Evolutionary conservation across 805 yeast species (phyloP), one percentile per base, ranked within the genome.

Genomic region (Candida silvatica): DNA sequence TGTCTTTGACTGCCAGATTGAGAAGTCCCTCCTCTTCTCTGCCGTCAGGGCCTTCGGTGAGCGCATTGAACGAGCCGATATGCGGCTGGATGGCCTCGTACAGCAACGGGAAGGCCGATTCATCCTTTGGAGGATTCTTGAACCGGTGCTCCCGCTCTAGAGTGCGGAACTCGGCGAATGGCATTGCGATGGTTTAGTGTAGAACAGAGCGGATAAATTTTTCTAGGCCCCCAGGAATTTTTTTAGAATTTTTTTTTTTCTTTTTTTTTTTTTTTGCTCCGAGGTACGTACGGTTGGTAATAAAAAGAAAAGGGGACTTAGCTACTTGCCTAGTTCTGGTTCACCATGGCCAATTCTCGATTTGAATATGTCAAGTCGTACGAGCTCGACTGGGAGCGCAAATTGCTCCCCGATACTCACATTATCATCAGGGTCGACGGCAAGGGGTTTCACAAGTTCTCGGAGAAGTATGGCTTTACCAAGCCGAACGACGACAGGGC

Each of bases 1-100:
- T 86, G 52, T 92, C 97, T 49, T 80, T 69, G 31, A 81, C 94
- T 2, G 83, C 97, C 34, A 80, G 63, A 56, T 88, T 86, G 40
- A 92, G 66, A 18, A 92, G 59, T 5, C 96, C 96, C n/a, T n/a
- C n/a, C n/a, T n/a, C n/a, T n/a, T n/a, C n/a, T n/a, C n/a, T n/a
- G 31, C 90, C 94, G 29, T 68, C 77, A 17, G 83, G 76, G 29
- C 95, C 95, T 39, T 84, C 94, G 17, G 95, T 83, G 38, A 92
- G 67, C 4, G 97, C 97, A 67, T 92, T 82, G 69, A 92, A 92
- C 2, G 97, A 90, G 6, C 95, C 97, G 37, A 92, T 74, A 57
- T 92, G 98, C 4, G 98, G 98, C 38, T 77, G 76, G 27, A 92
- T 92, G 12, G 98, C 97, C 43, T 86, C 95, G 39, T 73, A 72